These are phyloP conservation scores for Medicago truncatula DNA, from an alignment of 306 rosid genomes.

Conservation along the genomic window DNA sequence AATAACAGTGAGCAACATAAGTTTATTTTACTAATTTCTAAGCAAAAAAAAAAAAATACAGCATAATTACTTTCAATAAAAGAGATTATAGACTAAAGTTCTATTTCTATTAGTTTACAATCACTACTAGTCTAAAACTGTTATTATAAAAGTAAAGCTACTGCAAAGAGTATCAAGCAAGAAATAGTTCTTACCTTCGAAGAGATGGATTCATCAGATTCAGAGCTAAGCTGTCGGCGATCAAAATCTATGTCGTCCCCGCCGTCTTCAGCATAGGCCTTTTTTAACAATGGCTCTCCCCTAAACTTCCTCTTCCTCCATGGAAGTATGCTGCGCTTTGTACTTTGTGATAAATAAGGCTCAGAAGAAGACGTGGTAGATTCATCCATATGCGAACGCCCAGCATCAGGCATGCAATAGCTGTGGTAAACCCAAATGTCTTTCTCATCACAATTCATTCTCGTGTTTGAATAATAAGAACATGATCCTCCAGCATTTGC, in stretches of 20 bases:
- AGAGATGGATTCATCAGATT: slow-evolving; percentile 84
- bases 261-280: slow-evolving; percentile 93
- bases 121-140: neutral
- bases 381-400: slow-evolving; percentile 58
- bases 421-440: slow-evolving; percentile 84
- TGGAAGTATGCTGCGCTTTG: slow-evolving; percentile 76
- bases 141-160: neutral
- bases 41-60: neutral
- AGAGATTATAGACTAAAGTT: neutral
- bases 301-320: slow-evolving; percentile 97
- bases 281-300: slow-evolving; percentile 92
- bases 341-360: slow-evolving; percentile 58
- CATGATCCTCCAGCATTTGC: slow-evolving; percentile 81
- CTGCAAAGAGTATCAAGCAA: slow-evolving; percentile 4
- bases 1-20: slow-evolving; percentile 17
- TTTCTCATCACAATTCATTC: slow-evolving; percentile 62
- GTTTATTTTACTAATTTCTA: neutral
- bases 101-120: neutral
- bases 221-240: slow-evolving; percentile 97
- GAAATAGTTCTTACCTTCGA: slow-evolving; percentile 58
- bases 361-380: slow-evolving; percentile 58
- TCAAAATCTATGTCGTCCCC: slow-evolving; percentile 99
- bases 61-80: slow-evolving; percentile 3
- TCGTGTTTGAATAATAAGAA: slow-evolving; percentile 52
- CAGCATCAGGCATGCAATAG: slow-evolving; percentile 76